Evolutionary conservation across 106 monocot genomes (phyloP).

Genomic region (Apostasia shenzhenica): DNA sequence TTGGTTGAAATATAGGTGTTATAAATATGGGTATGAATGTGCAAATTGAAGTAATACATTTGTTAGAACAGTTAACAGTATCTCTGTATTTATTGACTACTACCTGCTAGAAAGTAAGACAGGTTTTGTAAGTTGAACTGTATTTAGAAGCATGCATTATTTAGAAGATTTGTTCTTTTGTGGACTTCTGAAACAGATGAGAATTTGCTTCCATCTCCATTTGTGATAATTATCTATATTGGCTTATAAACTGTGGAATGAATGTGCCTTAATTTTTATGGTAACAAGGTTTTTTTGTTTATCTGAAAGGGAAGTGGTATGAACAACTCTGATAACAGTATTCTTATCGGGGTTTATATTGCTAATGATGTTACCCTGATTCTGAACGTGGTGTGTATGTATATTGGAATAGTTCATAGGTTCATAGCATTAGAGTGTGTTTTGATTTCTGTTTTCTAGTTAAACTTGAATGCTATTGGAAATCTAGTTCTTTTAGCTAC

Average conservation of each 20-base stretch:
- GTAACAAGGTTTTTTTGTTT: not conserved
- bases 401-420: not conserved
- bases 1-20: no score
- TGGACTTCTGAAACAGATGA: not conserved
- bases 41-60: not conserved
- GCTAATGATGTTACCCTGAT: not conserved
- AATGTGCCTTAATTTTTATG: not conserved
- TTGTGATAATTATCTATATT: not conserved
- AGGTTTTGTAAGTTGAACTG: not conserved
- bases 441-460: not conserved
- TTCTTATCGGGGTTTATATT: not conserved
- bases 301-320: no score
- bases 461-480: not conserved
- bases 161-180: not conserved
- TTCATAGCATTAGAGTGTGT: no score
- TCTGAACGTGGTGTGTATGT: no score
- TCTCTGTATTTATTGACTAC: not conserved
- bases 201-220: not conserved
- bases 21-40: not conserved
- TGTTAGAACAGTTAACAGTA: not conserved
- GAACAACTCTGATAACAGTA: not conserved
- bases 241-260: not conserved
- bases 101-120: no score
- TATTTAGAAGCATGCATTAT: slow-evolving; percentile 1
- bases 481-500: not conserved